A percentile compares a stretch with the other conserved stretches of the same genome.
These are phyloP conservation scores for Speleostelium caveatum DNA, from an alignment of 78 protist genomes.

Conservation along the genomic window DNA sequence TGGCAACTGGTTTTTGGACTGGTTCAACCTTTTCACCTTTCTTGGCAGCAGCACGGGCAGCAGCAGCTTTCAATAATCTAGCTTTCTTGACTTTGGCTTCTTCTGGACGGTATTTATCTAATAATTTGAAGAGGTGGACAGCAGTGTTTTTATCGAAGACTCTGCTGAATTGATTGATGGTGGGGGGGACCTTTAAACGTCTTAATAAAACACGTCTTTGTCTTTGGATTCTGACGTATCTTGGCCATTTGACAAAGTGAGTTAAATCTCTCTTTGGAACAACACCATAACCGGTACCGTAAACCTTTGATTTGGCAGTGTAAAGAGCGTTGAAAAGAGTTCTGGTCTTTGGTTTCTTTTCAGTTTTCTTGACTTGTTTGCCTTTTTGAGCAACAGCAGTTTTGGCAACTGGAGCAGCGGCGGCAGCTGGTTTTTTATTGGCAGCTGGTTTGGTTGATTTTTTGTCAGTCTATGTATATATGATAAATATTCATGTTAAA, in stretches of 20 bases:
- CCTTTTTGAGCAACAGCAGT: neutral
- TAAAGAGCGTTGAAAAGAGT: conserved; percentile 53
- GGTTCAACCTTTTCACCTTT: conserved; percentile 69
- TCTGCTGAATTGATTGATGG: conserved; percentile 97
- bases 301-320: conserved; percentile 28
- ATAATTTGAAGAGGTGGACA: conserved; percentile 89
- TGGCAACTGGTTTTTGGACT: conserved; percentile 78
- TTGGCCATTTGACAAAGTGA: conserved; percentile 97
- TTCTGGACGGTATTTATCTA: conserved; percentile 98
- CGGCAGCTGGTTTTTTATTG: conserved; percentile 60
- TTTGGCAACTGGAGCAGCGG: conserved; percentile 8
- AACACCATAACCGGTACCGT: conserved; percentile 89
- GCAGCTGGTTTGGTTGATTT: neutral
- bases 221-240: conserved; percentile 97
- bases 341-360: conserved; percentile 44
- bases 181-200: conserved; percentile 98
- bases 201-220: conserved; percentile 92
- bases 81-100: conserved; percentile 86
- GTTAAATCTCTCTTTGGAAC: conserved; percentile 89
- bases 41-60: conserved; percentile 75
- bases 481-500: no score
- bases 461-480: conserved; percentile 8
- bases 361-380: neutral
- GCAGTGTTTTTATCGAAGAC: conserved; percentile 92
- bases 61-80: conserved; percentile 85